A percentile compares a stretch with the other conserved stretches of the same genome.
Conservation (phyloP, 371 early-diverging fungal genomes). For the Saksenaea vasiformis region DNA sequence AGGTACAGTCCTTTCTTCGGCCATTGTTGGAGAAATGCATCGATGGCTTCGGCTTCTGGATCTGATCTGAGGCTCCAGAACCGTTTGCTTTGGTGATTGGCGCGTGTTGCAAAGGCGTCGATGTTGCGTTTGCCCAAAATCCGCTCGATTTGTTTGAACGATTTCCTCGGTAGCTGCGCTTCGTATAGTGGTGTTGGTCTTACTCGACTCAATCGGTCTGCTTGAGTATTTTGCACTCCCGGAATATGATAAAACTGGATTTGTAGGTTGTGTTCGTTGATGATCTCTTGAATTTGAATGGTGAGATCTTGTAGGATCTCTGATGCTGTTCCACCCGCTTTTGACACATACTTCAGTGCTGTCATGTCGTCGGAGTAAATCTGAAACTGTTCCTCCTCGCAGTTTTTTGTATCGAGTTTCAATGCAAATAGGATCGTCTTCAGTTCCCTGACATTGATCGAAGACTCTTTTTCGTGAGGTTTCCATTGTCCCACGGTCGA, state of each 20-base stretch:
- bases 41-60: constrained; percentile 6
- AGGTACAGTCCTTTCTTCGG: constrained; percentile 5
- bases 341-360: constrained; percentile 21
- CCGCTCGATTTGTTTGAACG: constrained; percentile 6
- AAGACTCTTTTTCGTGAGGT: constrained; percentile 5
- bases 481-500: constrained; percentile 23
- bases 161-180: not conserved
- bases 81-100: not conserved
- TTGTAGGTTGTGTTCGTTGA: constrained; percentile 10
- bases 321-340: constrained; percentile 24
- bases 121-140: constrained; percentile 9
- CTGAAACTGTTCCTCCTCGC: constrained; percentile 6
- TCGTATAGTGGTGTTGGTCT: constrained; percentile 14
- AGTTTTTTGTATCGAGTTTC: constrained; percentile 12
- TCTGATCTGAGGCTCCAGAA: constrained; percentile 8
- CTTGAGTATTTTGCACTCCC: constrained; percentile 17
- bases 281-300: constrained; percentile 14
- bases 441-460: constrained; percentile 29
- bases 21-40: constrained; percentile 13
- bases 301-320: constrained; percentile 14
- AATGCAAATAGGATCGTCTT: constrained; percentile 19
- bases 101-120: constrained; percentile 34
- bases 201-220: constrained; percentile 16
- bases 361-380: constrained; percentile 26
- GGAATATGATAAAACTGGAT: constrained; percentile 19